Conservation (phyloP, 768 basidiomycete genomes). For the Termitomyces sp. region DNA sequence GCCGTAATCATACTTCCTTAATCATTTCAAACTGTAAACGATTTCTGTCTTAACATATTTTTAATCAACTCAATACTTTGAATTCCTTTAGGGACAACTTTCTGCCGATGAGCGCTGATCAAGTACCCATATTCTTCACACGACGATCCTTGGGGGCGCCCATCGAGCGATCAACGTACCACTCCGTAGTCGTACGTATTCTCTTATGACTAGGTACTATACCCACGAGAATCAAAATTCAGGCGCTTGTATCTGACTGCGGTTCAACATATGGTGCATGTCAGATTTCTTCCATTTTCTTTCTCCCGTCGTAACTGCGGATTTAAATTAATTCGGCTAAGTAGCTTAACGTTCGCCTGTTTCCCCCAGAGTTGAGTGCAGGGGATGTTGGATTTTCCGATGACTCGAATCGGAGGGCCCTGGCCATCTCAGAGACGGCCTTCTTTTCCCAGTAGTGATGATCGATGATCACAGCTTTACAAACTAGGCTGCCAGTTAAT, state of each 20-base stretch:
- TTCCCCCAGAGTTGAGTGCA: neutral
- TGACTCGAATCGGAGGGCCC: neutral
- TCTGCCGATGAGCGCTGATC: neutral
- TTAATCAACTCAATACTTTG: neutral
- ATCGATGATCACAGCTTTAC: neutral
- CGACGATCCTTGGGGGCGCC: neutral
- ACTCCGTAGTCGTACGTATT: too few relatives aligned
- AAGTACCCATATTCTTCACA: neutral
- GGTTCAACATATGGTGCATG: neutral
- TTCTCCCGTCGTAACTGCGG: neutral
- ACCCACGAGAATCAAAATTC: neutral
- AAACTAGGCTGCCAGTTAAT: neutral
- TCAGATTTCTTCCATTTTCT: neutral
- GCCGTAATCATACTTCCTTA: conserved; percentile 1
- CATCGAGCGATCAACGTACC: neutral
- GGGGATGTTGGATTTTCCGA: neutral
- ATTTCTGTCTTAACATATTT: neutral
- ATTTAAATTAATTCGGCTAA: neutral
- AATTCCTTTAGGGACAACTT: neutral
- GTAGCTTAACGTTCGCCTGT: too few relatives aligned
- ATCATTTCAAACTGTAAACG: neutral
- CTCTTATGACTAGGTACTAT: neutral
- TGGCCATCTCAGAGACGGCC: too few relatives aligned
- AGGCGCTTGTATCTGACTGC: neutral
- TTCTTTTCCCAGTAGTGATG: neutral